Percentiles rank a stretch among this genome's conserved stretches.
Conservation (phyloP, 73 alveolate species). For the Breviolum minutum region DNA sequence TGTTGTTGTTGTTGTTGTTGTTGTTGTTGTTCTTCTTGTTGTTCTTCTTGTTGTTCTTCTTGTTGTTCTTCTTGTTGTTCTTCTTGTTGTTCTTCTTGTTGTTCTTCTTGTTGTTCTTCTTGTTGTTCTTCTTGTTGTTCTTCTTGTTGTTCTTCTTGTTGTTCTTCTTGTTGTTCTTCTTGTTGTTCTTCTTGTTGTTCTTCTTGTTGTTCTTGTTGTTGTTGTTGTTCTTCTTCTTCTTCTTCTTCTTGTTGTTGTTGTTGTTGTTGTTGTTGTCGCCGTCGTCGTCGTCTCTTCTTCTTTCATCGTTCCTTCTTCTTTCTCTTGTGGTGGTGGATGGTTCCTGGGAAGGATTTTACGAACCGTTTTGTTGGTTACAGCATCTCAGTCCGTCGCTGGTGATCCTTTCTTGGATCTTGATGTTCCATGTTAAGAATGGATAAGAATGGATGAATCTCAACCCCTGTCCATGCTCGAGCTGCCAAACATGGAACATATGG, state of each 20-base stretch:
- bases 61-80: background rate
- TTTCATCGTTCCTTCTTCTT: background rate
- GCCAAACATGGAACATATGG: too few relatives aligned
- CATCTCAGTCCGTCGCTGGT: too few relatives aligned
- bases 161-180: background rate
- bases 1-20: slow-evolving; percentile 3
- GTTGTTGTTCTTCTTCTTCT: background rate
- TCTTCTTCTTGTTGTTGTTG: background rate
- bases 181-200: background rate
- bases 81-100: background rate
- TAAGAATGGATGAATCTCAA: too few relatives aligned
- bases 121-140: background rate
- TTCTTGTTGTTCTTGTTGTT: background rate
- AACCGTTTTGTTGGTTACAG: too few relatives aligned
- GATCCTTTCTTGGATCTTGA: too few relatives aligned
- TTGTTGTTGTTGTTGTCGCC: background rate
- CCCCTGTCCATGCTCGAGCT: too few relatives aligned
- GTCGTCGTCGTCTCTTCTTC: background rate
- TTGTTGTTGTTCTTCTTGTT: background rate
- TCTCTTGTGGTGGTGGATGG: background rate
- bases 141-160: background rate
- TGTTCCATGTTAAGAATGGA: too few relatives aligned
- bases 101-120: background rate
- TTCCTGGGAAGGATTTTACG: background rate
- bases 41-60: background rate